A percentile compares a stretch with the other conserved stretches of the same genome.
phyloP scores from a whole-genome alignment of 768 basidiomycete genomes.

The Lyophyllum semitale region DNA sequence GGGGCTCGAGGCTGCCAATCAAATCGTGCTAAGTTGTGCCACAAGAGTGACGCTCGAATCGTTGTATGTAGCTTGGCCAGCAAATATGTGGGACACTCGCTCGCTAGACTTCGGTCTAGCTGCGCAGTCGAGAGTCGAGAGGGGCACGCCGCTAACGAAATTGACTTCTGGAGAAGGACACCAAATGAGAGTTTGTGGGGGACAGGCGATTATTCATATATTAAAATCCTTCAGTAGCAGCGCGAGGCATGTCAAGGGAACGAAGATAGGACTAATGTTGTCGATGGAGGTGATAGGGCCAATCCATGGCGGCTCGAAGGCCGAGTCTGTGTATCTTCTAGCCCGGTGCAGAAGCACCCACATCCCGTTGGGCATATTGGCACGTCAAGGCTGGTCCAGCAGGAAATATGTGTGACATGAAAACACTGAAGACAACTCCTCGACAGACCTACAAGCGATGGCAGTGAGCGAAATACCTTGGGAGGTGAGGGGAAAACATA shows the following conservation, averaged over 20 bases:
- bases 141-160: too few species aligned
- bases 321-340: constrained; percentile 21
- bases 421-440: constrained; percentile 60
- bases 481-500: constrained; percentile 23
- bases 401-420: constrained; percentile 68
- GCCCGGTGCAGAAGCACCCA: constrained; percentile 57
- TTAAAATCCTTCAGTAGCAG: too few species aligned
- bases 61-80: too few species aligned
- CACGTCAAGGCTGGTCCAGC: constrained; percentile 55
- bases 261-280: constrained; percentile 4
- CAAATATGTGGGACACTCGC: too few species aligned
- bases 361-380: constrained; percentile 68
- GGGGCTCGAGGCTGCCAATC: too few species aligned
- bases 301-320: constrained; percentile 19
- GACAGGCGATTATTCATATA: too few species aligned
- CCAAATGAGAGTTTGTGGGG: too few species aligned
- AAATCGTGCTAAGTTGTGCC: too few species aligned
- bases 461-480: neutral
- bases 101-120: too few species aligned
- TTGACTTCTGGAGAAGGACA: too few species aligned
- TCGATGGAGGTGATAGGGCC: constrained; percentile 13
- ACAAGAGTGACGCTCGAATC: too few species aligned
- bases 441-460: constrained; percentile 51
- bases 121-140: too few species aligned
- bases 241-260: constrained; percentile 11